These are phyloP conservation scores for Sphagnum tenellum DNA, from an alignment of 225 moss, liverwort and hornwort species.

Conservation along the genomic window DNA sequence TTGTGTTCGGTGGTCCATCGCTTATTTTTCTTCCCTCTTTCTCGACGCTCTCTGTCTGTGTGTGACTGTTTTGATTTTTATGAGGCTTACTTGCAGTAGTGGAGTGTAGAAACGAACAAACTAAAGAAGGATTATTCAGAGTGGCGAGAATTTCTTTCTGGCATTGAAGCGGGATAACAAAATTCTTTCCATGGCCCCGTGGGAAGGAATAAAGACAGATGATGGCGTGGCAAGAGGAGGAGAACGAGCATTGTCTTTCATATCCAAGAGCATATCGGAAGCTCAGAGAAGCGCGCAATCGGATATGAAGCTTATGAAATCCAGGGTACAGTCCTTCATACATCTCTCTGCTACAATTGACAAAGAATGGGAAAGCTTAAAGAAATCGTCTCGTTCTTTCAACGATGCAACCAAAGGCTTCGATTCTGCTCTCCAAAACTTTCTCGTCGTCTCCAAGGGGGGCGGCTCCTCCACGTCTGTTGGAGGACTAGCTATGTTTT, in stretches of 20 bases:
- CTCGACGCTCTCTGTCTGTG: too few relatives aligned
- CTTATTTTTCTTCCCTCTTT: too few relatives aligned
- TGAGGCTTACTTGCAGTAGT: too few relatives aligned
- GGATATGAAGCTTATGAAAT: conserved; percentile 32
- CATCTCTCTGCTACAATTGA: conserved; percentile 27
- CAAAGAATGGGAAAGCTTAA: conserved; percentile 20
- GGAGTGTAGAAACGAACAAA: too few relatives aligned
- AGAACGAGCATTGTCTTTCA: conserved; percentile 42
- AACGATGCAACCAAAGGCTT: background rate
- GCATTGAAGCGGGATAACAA: too few relatives aligned
- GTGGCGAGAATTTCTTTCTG: too few relatives aligned
- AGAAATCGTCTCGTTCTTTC: conserved; percentile 19
- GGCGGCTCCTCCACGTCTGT: conserved; percentile 12
- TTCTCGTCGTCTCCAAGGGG: conserved; percentile 13
- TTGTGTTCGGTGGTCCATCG: too few relatives aligned
- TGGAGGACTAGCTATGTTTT: too few relatives aligned
- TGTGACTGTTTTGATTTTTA: too few relatives aligned
- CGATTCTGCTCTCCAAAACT: background rate
- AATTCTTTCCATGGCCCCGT: conserved; percentile 22
- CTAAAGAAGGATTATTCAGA: too few relatives aligned
- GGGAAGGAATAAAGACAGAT: conserved; percentile 11
- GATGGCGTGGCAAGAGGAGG: conserved; percentile 19
- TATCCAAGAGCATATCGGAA: conserved; percentile 33
- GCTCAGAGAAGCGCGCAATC: conserved; percentile 34
- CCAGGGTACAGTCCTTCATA: conserved; percentile 32